Evolutionary conservation across 352 stramenopile species (phyloP), one percentile per base, ranked within the genome.

Genomic region (Pythium rhizo-oryzae): DNA sequence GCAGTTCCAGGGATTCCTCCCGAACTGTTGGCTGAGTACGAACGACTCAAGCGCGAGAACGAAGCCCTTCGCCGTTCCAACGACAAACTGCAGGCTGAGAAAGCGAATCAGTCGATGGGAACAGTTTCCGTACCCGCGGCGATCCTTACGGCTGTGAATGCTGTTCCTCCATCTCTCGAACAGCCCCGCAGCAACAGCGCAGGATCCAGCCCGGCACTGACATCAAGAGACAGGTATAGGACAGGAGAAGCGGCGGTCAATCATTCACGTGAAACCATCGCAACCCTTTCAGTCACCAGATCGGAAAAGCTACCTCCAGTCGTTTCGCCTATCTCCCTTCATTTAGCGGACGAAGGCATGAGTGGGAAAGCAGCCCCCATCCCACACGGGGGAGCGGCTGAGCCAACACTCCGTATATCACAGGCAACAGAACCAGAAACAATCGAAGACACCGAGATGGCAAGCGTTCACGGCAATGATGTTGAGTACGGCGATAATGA

Each of bases 21-120:
- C 12, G 82, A 83, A 5, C 58, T 92, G 2, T 41, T 90, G 66
- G 66, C 72, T 24, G 84, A 91, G 52, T 88, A 88, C 55, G 84
- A 90, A 54, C 81, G 82, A 1, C 70, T 92, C 18, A 89, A 80
- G 71, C 72, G 72, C 23, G 84, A 92, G 44, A 92, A 92, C 63
- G 79, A 90, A 54, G 66, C 69, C 21, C 72, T 92, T 19, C 84
- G 82, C 18, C 75, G 75, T 19, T 92, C 82, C 19, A 92, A 92
- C 33, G 82, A 89, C 23, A 66, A 79, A 18, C 74, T 91, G 0
- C 79, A 89, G 72, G 81, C 65, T 6, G 52, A 24, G 11, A 51
- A 54, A 13, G 53, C 62, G 7, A 41, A 50, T 1, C 12, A 53
- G 11, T 3, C 16, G 11, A 1, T 28, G 4, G 52, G 37, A 35